A percentile compares a stretch with the other conserved stretches of the same genome.
These are phyloP conservation scores for Sugiyamaella neomexicana DNA, from an alignment of 1,139 yeast genomes.

Conservation along the genomic window DNA sequence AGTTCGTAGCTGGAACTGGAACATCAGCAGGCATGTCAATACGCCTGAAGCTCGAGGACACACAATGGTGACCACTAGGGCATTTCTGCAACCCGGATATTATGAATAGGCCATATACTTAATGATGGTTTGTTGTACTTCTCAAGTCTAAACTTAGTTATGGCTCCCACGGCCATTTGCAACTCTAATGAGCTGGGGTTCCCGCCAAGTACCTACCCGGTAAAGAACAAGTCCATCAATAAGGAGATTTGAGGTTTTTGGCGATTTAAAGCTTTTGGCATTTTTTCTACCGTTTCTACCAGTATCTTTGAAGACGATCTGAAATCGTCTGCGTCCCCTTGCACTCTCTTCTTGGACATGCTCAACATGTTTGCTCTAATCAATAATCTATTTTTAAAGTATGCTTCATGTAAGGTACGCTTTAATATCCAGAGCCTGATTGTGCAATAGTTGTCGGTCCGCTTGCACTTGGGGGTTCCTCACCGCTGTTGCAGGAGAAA, in stretches of 20 bases:
- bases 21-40: too few species aligned
- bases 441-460: background rate
- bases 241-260: too few species aligned
- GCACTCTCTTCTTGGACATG: background rate
- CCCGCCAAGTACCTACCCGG: slow-evolving; percentile 2
- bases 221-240: background rate
- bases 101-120: background rate
- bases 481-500: background rate
- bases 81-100: too few species aligned
- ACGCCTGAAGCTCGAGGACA: too few species aligned
- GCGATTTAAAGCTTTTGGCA: too few species aligned
- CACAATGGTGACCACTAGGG: too few species aligned
- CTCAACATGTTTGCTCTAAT: background rate
- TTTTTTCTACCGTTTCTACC: too few species aligned
- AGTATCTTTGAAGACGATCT: background rate
- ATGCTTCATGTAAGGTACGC: slow-evolving; percentile 6
- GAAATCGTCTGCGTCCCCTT: background rate
- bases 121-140: background rate
- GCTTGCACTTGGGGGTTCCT: background rate
- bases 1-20: too few species aligned
- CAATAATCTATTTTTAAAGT: background rate
- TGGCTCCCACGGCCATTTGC: background rate
- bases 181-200: slow-evolving; percentile 2
- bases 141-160: background rate
- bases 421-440: background rate